Base-by-base conservation (phyloP, 768 basidiomycete species). In the Calocera viscosa region DNA sequence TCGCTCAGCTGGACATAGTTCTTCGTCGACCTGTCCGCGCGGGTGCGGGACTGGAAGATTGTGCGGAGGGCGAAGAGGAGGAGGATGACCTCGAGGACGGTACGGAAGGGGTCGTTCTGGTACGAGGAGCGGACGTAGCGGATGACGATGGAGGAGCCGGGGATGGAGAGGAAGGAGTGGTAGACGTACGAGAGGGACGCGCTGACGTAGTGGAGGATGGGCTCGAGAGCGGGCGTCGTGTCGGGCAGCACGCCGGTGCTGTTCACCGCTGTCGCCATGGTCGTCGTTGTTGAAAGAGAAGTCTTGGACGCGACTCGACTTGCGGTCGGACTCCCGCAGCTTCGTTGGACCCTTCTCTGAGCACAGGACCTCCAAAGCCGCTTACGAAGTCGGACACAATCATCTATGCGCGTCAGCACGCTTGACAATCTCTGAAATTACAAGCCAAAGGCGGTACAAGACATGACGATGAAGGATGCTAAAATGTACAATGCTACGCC, bases 71-170 rank as follows among this genome's bases (percentile, higher is more conserved):
- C 93, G 72, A 97, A 96, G 49, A 91, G 79, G 65, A 94, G 75
- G 38, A 99, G 83, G 64, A 95, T 85, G 24, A 97, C 75, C 77
- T 99, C 96, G 64, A 99, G 83, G 10, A 97, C 71, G 0, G 92
- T 93, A 65, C 96, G 82, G 34, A 89, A 91, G 0, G 96, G 96
- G 77, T 99, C 96, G 74, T 99, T 90, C 76, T 91, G 90, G 76
- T 99, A 94, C 0, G 91, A 94, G 32, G 90, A 92, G 78, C 85
- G 88, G 78, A 98, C 90, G 75, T 96, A 96, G 71, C 94, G 89
- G 69, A 89, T 70, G 28, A 77, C 65, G 71, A 78, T 78, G 12
- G 77, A 74, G 7, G 75, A 76, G 10, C 78, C 77, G 0, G 77
- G 77, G n/a, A 78, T 67, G 7, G 72, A 69, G 30, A 72, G 69